Base-by-base conservation (phyloP, 108 stramenopile species). In the Asterionellopsis glacialis region DNA sequence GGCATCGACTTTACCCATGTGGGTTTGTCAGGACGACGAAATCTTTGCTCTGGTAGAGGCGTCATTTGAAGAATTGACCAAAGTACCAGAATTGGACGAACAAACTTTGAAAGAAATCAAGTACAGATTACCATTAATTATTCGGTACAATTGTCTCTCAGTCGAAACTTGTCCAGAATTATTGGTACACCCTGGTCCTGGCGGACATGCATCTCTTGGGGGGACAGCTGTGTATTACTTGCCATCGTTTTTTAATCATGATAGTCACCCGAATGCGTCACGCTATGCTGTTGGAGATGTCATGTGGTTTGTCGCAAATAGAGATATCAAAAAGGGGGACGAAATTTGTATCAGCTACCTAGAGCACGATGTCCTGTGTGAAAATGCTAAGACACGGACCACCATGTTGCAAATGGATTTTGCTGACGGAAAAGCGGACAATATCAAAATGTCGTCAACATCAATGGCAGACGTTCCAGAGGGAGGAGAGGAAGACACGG, bases 241-340 rank as follows among this genome's bases (percentile, higher is more conserved):
- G 52, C 78, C 85, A 0, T 79, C 81, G 1, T 90, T 81, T 64
- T 90, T 84, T 52, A 90, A 90, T 69, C 89, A 90, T 63, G 73
- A 76, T 55, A 56, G 67, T 16, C 28, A 56, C 22, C 89, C 89
- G 27, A 90, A 87, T 63, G 65, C 72, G 13, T 69, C 72, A 25
- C 73, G 89, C 60, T 87, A 72, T 45, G 70, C 81, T 11, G 74
- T 91, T 40, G 90, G 90, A 55, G 86, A 91, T 61, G 71, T 91
- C 27, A 84, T 85, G 77, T 87, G 82, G 75, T 80, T 91, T 62
- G 82, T 87, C 11, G 64, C 82, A 59, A 91, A 87, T 71, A 82
- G 79, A 57, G 65, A 74, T 38, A 66, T 91, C 11, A 13, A 33
- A 0, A 70, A 67, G 11, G 90, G 86, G 9, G 45, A 67, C 0